Percentiles rank a stretch among this genome's conserved stretches.
Evolutionary conservation across 164 flowering plant species (phyloP).

Genomic region (Taxillus chinensis): DNA sequence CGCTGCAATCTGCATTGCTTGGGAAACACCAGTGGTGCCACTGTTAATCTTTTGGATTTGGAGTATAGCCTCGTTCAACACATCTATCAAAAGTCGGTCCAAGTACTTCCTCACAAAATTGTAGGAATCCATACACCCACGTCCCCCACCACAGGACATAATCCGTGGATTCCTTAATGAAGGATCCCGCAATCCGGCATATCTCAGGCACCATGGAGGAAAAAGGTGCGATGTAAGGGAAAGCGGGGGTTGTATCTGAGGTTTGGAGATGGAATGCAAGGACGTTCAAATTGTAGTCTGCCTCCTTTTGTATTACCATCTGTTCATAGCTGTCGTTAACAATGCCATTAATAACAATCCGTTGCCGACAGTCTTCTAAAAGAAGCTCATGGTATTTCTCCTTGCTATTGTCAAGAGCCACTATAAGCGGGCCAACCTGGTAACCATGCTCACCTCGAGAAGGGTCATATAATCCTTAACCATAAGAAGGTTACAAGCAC

Average conservation of each 20-base stretch:
- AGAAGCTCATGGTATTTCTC: background rate
- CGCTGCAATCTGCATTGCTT: conserved; percentile 88
- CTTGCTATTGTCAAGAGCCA: background rate
- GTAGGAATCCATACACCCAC: background rate
- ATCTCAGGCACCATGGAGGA: background rate
- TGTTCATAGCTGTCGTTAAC: background rate
- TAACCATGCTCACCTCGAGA: background rate
- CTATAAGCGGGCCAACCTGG: background rate
- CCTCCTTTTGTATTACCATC: background rate
- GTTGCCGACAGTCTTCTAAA: background rate
- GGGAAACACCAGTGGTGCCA: conserved; percentile 46
- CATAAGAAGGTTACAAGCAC: background rate
- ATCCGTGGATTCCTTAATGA: background rate
- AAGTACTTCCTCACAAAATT: background rate
- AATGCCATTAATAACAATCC: background rate
- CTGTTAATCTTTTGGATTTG: conserved; percentile 35
- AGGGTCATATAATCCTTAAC: conserved; percentile 1
- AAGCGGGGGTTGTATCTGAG: background rate
- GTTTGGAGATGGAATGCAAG: conserved; percentile 1
- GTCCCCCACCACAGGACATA: background rate
- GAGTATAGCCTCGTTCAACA: conserved; percentile 61
- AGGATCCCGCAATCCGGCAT: background rate
- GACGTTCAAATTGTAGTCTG: background rate
- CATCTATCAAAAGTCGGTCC: conserved; percentile 56
- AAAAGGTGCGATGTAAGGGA: conserved; percentile 3